These are phyloP conservation scores for Salix koriyanagi DNA, from an alignment of 345 rosid genomes.

Conservation along the genomic window DNA sequence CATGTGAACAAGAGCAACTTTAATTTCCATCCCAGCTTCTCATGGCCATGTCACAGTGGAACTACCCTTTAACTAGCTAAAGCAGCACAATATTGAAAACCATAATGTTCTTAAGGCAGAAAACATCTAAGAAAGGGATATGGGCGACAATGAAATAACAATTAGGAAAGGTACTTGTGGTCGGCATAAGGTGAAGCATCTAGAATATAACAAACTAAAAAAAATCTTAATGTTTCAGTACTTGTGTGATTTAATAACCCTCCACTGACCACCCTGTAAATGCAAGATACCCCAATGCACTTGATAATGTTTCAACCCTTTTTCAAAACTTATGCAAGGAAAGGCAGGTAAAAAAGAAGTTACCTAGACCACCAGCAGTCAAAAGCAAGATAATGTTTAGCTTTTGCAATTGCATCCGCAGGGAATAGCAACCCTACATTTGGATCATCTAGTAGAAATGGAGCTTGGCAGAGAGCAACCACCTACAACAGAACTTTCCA, in stretches of 20 bases:
- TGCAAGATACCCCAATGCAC: neutral
- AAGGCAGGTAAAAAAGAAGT: neutral
- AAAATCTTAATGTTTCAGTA: neutral
- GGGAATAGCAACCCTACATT: constrained; percentile 89
- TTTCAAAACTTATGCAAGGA: neutral
- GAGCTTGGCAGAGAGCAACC: constrained; percentile 97
- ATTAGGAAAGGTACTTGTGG: neutral
- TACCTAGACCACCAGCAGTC: constrained; percentile 95
- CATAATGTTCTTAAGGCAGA: neutral
- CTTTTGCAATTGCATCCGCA: constrained; percentile 92
- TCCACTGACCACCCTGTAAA: neutral
- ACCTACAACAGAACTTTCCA: constrained; percentile 47
- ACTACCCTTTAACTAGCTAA: neutral
- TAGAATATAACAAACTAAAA: neutral
- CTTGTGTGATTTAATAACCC: neutral
- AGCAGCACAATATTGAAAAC: neutral
- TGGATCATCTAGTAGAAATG: constrained; percentile 91
- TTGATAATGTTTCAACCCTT: neutral
- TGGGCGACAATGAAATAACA: neutral
- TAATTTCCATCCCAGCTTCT: neutral
- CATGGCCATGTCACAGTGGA: neutral
- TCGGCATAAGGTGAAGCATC: neutral
- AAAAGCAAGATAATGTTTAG: constrained; percentile 83
- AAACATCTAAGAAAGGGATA: neutral
- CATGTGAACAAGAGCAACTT: constrained; percentile 5